Conservation (phyloP, 257 asterid genomes). For the Anisodus acutangulus region DNA sequence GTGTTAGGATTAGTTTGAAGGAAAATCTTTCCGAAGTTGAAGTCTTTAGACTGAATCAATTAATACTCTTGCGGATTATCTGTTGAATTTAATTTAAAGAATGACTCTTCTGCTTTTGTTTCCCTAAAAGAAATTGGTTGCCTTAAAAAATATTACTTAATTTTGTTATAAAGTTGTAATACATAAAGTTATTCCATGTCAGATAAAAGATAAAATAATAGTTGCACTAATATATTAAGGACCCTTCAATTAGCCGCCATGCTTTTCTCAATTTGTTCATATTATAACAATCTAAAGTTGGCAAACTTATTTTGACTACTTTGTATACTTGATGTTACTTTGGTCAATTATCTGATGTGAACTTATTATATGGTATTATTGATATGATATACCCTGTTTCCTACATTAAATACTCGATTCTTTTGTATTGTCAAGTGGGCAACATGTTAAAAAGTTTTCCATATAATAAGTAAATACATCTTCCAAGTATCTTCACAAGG, state of each 20-base stretch:
- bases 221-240: neutral
- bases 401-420: neutral
- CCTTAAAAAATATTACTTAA: neutral
- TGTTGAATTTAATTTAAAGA: neutral
- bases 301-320: neutral
- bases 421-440: neutral
- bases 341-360: neutral
- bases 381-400: neutral
- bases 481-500: neutral
- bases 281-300: neutral
- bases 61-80: no score
- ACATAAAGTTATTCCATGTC: neutral
- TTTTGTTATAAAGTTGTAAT: neutral
- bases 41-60: neutral
- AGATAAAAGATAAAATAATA: neutral
- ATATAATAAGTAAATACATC: neutral
- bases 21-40: neutral
- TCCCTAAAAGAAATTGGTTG: neutral
- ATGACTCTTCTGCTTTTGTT: neutral
- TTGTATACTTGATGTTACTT: neutral
- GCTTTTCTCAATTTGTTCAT: neutral
- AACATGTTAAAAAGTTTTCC: neutral
- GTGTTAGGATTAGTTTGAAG: neutral
- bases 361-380: neutral
- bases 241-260: neutral